These are phyloP conservation scores for Hyaloscypha bicolor DNA, from an alignment of 495 filamentous ascomycete species.

Conservation along the genomic window DNA sequence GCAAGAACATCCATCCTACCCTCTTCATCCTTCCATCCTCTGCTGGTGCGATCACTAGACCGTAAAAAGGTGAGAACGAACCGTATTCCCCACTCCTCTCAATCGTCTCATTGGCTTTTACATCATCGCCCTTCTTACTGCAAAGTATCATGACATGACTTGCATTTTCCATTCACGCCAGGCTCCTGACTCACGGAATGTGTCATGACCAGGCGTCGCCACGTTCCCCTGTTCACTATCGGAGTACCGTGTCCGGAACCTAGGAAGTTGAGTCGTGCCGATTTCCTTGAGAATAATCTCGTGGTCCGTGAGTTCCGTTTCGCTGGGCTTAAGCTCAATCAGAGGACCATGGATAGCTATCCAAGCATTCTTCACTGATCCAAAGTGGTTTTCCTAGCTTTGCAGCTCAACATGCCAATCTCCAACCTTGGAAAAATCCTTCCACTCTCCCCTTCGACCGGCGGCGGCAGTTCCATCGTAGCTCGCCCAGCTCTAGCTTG, in stretches of 20 bases:
- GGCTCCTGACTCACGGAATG: not conserved
- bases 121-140: conserved; percentile 6
- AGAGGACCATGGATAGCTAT: conserved; percentile 12
- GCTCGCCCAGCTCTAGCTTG: conserved; percentile 37
- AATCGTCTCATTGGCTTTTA: not conserved
- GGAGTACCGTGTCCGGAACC: conserved; percentile 10
- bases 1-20: conserved; percentile 13
- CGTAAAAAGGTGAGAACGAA: conserved; percentile 3
- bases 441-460: conserved; percentile 3
- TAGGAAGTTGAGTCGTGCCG: conserved; percentile 8
- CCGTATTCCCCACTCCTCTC: too few relatives aligned
- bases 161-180: conserved; percentile 16
- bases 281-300: conserved; percentile 10
- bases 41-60: conserved; percentile 9
- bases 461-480: conserved; percentile 17
- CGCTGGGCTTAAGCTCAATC: conserved; percentile 10
- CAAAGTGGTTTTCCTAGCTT: conserved; percentile 14
- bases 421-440: conserved; percentile 6
- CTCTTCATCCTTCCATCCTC: conserved; percentile 12
- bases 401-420: conserved; percentile 13
- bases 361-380: conserved; percentile 16
- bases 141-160: conserved; percentile 12
- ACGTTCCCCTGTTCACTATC: not conserved
- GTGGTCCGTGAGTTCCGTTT: conserved; percentile 11
- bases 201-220: conserved; percentile 14